Evolutionary conservation across 495 filamentous ascomycete species (phyloP).

Genomic region (Pyrenula massariospora): DNA sequence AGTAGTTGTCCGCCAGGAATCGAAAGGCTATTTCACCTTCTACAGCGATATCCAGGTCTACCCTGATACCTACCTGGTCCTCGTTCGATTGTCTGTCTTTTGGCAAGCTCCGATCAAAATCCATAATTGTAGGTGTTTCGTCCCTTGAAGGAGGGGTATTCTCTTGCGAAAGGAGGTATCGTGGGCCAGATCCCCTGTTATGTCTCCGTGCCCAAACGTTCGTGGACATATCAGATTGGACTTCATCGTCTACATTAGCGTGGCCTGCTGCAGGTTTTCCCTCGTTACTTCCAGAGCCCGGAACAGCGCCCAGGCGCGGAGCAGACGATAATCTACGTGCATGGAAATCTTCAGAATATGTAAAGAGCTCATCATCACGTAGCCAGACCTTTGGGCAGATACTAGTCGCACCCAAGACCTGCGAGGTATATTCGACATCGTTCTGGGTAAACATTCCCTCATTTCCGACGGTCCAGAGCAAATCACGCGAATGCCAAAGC

Average conservation of each 20-base stretch:
- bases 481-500: slow-evolving; percentile 81
- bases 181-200: slow-evolving; percentile 19
- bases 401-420: slow-evolving; percentile 53
- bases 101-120: slow-evolving; percentile 50
- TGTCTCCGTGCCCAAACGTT: slow-evolving; percentile 31
- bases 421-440: slow-evolving; percentile 70
- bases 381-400: slow-evolving; percentile 35
- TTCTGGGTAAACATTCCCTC: slow-evolving; percentile 79
- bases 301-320: slow-evolving; percentile 13
- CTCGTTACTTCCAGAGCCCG: slow-evolving; percentile 2
- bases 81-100: slow-evolving; percentile 36
- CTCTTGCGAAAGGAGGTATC: slow-evolving; percentile 1
- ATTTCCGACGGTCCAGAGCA: slow-evolving; percentile 83
- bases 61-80: slow-evolving; percentile 51
- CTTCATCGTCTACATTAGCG: slow-evolving; percentile 56
- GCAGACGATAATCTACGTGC: slow-evolving; percentile 18
- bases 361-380: slow-evolving; percentile 30
- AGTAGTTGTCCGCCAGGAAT: slow-evolving; percentile 49
- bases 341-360: slow-evolving; percentile 36
- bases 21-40: slow-evolving; percentile 40
- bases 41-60: slow-evolving; percentile 42
- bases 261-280: slow-evolving; percentile 41
- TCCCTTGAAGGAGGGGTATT: slow-evolving; percentile 44
- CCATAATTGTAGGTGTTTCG: slow-evolving; percentile 36
- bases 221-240: slow-evolving; percentile 45